A percentile compares a stretch with the other conserved stretches of the same genome.
These are phyloP conservation scores for Pseudozyma pruni DNA, from an alignment of 1,284 basidiomycete genomes.

Conservation along the genomic window DNA sequence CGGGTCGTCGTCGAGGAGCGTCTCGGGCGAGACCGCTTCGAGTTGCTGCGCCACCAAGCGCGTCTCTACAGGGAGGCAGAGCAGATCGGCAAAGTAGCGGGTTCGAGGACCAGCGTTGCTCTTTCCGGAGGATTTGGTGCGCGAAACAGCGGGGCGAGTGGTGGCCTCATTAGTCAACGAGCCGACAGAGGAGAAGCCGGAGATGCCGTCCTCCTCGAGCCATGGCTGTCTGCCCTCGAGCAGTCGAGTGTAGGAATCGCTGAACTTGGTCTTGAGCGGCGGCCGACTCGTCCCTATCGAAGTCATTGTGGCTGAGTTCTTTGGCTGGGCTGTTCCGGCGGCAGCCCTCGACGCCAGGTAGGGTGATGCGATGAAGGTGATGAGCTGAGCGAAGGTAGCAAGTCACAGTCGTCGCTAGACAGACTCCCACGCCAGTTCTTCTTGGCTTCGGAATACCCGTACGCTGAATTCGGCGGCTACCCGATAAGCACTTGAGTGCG, in stretches of 20 bases:
- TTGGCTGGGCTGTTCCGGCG: no score
- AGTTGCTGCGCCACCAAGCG: slow-evolving; percentile 47
- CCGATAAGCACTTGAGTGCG: no score
- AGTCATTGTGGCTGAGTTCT: slow-evolving; percentile 9
- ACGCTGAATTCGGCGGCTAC: slow-evolving; percentile 14
- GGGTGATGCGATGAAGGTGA: not conserved
- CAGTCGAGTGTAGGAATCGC: slow-evolving; percentile 49
- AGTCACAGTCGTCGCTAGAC: slow-evolving; percentile 3
- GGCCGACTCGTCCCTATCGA: slow-evolving; percentile 32
- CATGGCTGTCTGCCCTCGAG: slow-evolving; percentile 60
- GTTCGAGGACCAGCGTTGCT: slow-evolving; percentile 57
- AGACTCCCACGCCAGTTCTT: no score
- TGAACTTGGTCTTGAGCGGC: slow-evolving; percentile 55
- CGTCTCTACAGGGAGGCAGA: slow-evolving; percentile 58
- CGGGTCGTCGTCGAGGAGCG: slow-evolving; percentile 54
- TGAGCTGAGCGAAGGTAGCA: not conserved
- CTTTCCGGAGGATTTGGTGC: slow-evolving; percentile 53
- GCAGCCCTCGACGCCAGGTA: not conserved
- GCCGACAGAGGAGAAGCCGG: slow-evolving; percentile 8
- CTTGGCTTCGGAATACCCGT: no score
- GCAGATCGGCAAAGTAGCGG: slow-evolving; percentile 58
- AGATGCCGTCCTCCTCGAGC: slow-evolving; percentile 12
- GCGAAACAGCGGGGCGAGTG: slow-evolving; percentile 14
- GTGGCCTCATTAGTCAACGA: slow-evolving; percentile 15
- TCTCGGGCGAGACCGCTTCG: slow-evolving; percentile 34